Evolutionary conservation across 1,284 basidiomycete genomes (phyloP), one percentile per base, ranked within the genome.

Genomic region (Exobasidium cylindrosporum): DNA sequence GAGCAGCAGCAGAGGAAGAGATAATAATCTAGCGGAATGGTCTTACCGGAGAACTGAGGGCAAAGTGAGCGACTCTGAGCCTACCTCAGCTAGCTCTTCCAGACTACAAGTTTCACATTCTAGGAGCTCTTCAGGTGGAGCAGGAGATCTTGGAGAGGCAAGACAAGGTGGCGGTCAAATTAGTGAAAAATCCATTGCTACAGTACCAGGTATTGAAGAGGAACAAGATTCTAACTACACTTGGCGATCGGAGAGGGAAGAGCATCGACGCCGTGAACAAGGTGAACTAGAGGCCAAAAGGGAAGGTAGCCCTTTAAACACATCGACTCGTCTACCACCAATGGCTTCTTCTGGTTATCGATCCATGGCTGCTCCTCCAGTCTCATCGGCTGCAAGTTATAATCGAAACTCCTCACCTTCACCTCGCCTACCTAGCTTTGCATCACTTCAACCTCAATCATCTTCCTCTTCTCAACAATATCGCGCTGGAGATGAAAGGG

Each of bases 381-480:
- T 43, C 40, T 21, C 55, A 10, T 43, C 29, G 26, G 55, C 55
- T 28, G 55, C 40, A 14, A 43, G 21, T 28, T 44, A 35, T 29
- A 35, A 35, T 31, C 21, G 30, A 32, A 40, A 31, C 21, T 35
- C 32, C 21, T 35, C 31, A 11, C 55, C 55, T 21, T 32, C 55
- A 26, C 55, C 55, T 14, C 55, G 55, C 7, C 32, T 57, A 6
- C 55, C 55, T 11, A 14, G 21, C 35, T 57, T 57, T 45, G 55
- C 55, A 17, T 44, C 53, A 4, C 53, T 26, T 2, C 53, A 40
- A 21, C 17, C 53, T 14, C 29, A 55, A 6, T n/a, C 30, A 6
- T 23, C 32, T 23, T 55, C 53, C 17, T 23, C 29, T 6, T 23
- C 14, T 43, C 55, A 40, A 21, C 32, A 43, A 45, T 31, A 32